Conservation (phyloP, 2,329 filamentous ascomycete species). For the Stagonosporopsis cucurbitacearum region DNA sequence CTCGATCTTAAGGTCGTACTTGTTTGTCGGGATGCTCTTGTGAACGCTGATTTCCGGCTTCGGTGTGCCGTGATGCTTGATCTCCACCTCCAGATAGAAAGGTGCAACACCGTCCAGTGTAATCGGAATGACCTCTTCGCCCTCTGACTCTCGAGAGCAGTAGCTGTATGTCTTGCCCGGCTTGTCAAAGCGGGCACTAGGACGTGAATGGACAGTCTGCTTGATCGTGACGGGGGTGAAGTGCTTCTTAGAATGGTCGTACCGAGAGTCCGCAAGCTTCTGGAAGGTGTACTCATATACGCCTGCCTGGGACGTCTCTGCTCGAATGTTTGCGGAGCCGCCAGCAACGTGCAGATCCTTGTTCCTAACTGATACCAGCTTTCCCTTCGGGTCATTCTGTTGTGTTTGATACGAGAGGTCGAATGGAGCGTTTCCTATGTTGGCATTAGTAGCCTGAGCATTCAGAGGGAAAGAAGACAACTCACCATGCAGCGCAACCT, state of each 20-base stretch:
- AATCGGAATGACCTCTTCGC: slow-evolving; percentile 88
- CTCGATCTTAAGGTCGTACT: slow-evolving; percentile 82
- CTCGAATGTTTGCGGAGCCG: slow-evolving; percentile 76
- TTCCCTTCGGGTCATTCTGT: slow-evolving; percentile 70
- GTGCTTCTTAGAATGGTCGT: slow-evolving; percentile 73
- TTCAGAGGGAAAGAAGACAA: slow-evolving; percentile 30
- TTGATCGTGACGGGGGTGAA: slow-evolving; percentile 73
- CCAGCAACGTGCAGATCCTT: slow-evolving; percentile 80
- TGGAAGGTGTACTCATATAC: slow-evolving; percentile 86
- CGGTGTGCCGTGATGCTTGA: slow-evolving; percentile 85
- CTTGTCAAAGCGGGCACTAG: slow-evolving; percentile 79
- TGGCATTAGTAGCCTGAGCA: slow-evolving; percentile 29
- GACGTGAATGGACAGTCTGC: slow-evolving; percentile 84
- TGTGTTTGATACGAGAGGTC: slow-evolving; percentile 81
- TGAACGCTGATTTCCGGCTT: slow-evolving; percentile 83
- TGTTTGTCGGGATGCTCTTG: slow-evolving; percentile 75
- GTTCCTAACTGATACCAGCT: slow-evolving; percentile 63
- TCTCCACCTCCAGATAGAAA: slow-evolving; percentile 88
- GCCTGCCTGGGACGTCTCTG: slow-evolving; percentile 86
- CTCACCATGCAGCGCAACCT: slow-evolving; percentile 78
- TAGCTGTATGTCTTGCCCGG: slow-evolving; percentile 95
- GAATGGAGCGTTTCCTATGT: slow-evolving; percentile 76
- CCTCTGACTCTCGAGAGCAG: slow-evolving; percentile 82
- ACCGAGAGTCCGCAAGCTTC: slow-evolving; percentile 83
- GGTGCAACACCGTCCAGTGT: slow-evolving; percentile 82